These are phyloP conservation scores for Seiridium cupressi DNA, from an alignment of 2,329 filamentous ascomycete genomes.

Conservation along the genomic window DNA sequence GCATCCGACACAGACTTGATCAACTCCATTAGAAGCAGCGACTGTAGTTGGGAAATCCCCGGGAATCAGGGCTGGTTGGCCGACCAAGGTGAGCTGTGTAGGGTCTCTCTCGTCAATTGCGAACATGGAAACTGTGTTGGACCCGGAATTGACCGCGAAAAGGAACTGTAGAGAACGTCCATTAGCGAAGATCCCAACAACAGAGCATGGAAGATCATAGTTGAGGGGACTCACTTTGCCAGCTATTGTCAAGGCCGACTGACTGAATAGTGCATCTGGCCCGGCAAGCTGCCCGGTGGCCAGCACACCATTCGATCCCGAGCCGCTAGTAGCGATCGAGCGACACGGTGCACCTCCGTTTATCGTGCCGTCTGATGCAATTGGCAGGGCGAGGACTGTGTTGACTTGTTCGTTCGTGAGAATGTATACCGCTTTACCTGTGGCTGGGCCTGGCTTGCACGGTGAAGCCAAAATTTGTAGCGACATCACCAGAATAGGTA, in stretches of 20 bases:
- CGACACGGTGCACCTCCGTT: slow-evolving; percentile 31
- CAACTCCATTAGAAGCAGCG: slow-evolving; percentile 40
- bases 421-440: slow-evolving; percentile 51
- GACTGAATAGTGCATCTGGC: slow-evolving; percentile 50
- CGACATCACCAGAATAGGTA: neutral
- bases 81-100: slow-evolving; percentile 41
- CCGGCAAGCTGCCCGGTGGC: slow-evolving; percentile 35
- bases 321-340: slow-evolving; percentile 42
- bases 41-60: slow-evolving; percentile 55
- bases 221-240: slow-evolving; percentile 41
- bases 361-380: slow-evolving; percentile 45
- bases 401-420: slow-evolving; percentile 52
- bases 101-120: slow-evolving; percentile 38
- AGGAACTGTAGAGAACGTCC: slow-evolving; percentile 36
- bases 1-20: slow-evolving; percentile 31
- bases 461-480: neutral
- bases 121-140: slow-evolving; percentile 51
- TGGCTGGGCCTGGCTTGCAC: neutral
- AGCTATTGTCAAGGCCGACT: slow-evolving; percentile 47
- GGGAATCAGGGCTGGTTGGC: slow-evolving; percentile 38
- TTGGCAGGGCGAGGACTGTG: slow-evolving; percentile 46
- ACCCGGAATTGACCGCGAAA: slow-evolving; percentile 55
- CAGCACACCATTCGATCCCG: neutral
- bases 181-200: neutral
- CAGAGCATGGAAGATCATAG: neutral